A percentile compares a stretch with the other conserved stretches of the same genome.
Conservation (phyloP, 495 filamentous ascomycete genomes). For the Penicillium chermesinum region DNA sequence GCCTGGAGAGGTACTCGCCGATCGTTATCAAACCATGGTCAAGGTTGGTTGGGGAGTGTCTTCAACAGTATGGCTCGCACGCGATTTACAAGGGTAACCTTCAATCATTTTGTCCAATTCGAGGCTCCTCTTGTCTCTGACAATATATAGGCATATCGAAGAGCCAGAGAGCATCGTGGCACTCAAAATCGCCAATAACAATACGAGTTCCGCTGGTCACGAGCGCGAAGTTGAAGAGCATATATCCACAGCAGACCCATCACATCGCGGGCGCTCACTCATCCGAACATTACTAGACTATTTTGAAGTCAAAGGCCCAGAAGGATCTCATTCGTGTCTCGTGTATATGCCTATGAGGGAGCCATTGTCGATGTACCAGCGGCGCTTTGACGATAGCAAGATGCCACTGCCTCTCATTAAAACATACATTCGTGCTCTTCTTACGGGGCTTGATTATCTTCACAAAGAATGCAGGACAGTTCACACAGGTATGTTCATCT, state of each 20-base stretch:
- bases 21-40: conserved; percentile 36
- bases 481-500: conserved; percentile 28
- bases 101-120: conserved; percentile 15
- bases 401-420: conserved; percentile 33
- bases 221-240: conserved; percentile 35
- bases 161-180: conserved; percentile 35
- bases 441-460: conserved; percentile 43
- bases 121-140: conserved; percentile 22
- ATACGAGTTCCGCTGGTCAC: conserved; percentile 27
- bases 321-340: conserved; percentile 31
- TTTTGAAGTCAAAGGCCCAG: conserved; percentile 26
- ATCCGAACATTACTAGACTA: conserved; percentile 21
- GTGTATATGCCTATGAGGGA: conserved; percentile 39
- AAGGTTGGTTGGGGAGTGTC: conserved; percentile 42
- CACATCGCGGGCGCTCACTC: conserved; percentile 29
- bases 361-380: conserved; percentile 30
- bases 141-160: conserved; percentile 26
- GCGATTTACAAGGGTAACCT: conserved; percentile 29
- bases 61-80: conserved; percentile 41
- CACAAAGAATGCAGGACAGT: conserved; percentile 37
- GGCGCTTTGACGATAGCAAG: conserved; percentile 24
- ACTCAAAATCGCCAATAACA: conserved; percentile 37
- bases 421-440: conserved; percentile 34
- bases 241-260: conserved; percentile 28
- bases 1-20: conserved; percentile 35